phyloP scores from a whole-genome alignment of 306 rosid genomes.

The Cercis canadensis region DNA sequence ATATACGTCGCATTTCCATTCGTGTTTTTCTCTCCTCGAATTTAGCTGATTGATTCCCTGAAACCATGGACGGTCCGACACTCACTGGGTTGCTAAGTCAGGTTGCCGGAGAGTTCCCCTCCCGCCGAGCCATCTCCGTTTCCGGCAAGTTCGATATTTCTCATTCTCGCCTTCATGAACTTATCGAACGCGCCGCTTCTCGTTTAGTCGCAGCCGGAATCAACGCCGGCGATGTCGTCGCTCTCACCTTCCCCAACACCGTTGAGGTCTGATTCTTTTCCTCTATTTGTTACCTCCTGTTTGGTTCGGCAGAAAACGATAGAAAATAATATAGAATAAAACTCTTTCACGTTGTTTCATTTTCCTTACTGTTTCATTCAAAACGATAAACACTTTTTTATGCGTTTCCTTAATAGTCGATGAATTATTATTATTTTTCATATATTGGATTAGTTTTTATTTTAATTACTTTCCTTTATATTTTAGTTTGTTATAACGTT shows the following conservation, averaged over 20 bases:
- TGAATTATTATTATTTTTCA: too few relatives aligned
- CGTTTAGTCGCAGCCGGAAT: constrained; percentile 60
- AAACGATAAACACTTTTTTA: too few relatives aligned
- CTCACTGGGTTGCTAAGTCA: constrained; percentile 61
- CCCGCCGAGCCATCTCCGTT: constrained; percentile 69
- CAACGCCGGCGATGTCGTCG: constrained; percentile 69
- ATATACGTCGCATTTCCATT: neutral
- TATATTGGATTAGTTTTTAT: neutral
- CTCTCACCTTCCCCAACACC: constrained; percentile 84
- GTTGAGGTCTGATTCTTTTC: constrained; percentile 56
- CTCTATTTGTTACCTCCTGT: neutral
- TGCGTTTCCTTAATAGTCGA: too few relatives aligned
- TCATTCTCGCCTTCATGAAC: constrained; percentile 53
- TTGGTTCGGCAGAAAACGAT: constrained; percentile 1
- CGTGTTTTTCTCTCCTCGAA: neutral
- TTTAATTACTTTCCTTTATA: neutral
- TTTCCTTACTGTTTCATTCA: neutral
- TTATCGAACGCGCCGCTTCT: constrained; percentile 69
- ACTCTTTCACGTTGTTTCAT: neutral
- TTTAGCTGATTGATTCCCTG: neutral
- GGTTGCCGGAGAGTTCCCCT: constrained; percentile 52
- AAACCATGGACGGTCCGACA: constrained; percentile 54
- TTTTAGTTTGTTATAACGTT: constrained; percentile 72
- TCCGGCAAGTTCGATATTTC: constrained; percentile 69
- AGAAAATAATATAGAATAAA: neutral